phyloP scores from a whole-genome alignment of 2,329 filamentous ascomycete species.

The Diaporthe sp. region DNA sequence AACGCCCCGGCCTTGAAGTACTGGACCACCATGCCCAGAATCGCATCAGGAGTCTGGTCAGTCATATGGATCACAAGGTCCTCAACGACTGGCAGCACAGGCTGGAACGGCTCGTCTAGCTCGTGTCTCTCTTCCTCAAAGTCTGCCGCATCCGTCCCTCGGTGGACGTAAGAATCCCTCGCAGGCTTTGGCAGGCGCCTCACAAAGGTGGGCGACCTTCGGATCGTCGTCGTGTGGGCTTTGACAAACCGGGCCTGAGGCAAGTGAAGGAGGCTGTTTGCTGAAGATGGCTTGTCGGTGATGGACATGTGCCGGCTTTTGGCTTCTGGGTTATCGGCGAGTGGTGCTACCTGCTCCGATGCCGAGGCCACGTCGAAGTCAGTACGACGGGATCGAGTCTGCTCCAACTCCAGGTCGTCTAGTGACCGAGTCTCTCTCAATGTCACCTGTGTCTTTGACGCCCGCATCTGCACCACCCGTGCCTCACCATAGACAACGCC shows the following conservation, averaged over 20 bases:
- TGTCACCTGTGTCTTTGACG: conserved; percentile 45
- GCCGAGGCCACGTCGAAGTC: background rate
- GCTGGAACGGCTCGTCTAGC: conserved; percentile 51
- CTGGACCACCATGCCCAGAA: conserved; percentile 62
- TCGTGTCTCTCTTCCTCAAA: conserved; percentile 39
- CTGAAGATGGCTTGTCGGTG: conserved; percentile 34
- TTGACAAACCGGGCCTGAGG: conserved; percentile 49
- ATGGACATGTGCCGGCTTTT: conserved; percentile 39
- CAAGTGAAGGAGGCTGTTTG: conserved; percentile 41
- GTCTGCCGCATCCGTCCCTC: conserved; percentile 55
- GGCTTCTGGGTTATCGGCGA: conserved; percentile 29
- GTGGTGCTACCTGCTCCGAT: conserved; percentile 9
- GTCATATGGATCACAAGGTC: conserved; percentile 70
- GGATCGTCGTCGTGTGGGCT: conserved; percentile 50
- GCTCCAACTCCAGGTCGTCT: conserved; percentile 45
- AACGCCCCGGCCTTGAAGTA: conserved; percentile 60
- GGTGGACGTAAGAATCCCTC: conserved; percentile 54
- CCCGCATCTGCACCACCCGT: conserved; percentile 54
- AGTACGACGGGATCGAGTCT: conserved; percentile 21
- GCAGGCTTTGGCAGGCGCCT: conserved; percentile 13
- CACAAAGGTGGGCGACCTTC: conserved; percentile 43
- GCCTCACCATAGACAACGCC: conserved; percentile 58
- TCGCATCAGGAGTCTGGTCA: conserved; percentile 56
- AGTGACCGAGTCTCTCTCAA: conserved; percentile 55
- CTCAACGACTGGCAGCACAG: conserved; percentile 67